phyloP scores from a whole-genome alignment of 2,329 filamentous ascomycete genomes.

The Penicillium expansum region DNA sequence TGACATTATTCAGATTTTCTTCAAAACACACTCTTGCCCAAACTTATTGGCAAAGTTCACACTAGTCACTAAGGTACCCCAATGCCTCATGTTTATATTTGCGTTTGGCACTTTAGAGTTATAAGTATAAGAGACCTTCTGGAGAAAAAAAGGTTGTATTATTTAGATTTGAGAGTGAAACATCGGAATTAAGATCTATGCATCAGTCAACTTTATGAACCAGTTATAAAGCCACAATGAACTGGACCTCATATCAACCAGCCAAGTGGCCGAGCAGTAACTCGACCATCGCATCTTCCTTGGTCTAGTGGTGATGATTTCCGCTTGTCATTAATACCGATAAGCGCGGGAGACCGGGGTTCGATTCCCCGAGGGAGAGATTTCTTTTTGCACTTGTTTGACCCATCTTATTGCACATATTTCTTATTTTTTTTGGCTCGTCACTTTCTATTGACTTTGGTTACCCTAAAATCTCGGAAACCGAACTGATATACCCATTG shows the following conservation, averaged over 20 bases:
- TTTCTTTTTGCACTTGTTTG: constrained; percentile 11
- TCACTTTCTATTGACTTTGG: neutral
- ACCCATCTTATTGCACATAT: neutral
- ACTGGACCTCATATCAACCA: no score
- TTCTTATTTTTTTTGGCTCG: neutral
- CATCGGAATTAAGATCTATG: neutral
- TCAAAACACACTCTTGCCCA: neutral
- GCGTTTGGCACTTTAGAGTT: no score
- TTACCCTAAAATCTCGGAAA: fast-evolving
- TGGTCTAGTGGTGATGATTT: constrained; percentile 33
- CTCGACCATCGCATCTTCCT: constrained; percentile 23
- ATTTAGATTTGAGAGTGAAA: neutral
- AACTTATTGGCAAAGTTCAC: neutral
- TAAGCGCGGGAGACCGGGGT: constrained; percentile 37
- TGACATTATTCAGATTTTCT: neutral
- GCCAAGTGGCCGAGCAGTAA: constrained; percentile 27
- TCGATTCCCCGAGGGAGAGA: constrained; percentile 36
- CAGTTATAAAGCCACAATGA: neutral
- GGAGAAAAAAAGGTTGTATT: neutral
- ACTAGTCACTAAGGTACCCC: neutral
- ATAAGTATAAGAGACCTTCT: no score
- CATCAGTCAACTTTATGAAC: fast-evolving
- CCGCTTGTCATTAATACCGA: constrained; percentile 29
- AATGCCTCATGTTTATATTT: neutral
- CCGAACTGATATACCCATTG: neutral